A percentile compares a stretch with the other conserved stretches of the same genome.
phyloP scores from a whole-genome alignment of 768 basidiomycete species.

The Panaeolus cyanescens region DNA sequence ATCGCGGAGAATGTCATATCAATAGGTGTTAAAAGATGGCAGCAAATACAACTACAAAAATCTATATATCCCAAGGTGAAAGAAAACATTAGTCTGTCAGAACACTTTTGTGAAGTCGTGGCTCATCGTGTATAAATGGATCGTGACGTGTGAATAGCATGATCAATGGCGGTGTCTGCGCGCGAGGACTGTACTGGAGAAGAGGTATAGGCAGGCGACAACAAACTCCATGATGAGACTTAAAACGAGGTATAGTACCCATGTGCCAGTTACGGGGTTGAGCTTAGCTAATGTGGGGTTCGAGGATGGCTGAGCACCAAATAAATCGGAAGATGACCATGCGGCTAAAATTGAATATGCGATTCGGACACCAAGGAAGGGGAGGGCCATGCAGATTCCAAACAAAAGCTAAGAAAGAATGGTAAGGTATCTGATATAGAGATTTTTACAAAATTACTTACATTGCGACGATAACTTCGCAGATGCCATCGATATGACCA shows the following conservation, averaged over 20 bases:
- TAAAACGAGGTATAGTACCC: conserved; percentile 60
- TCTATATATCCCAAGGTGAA: background rate
- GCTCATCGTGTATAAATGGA: background rate
- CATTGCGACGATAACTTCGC: conserved; percentile 46
- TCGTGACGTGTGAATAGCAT: conserved; percentile 7
- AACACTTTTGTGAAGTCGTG: background rate
- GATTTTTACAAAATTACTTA: conserved; percentile 22
- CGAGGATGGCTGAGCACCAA: conserved; percentile 35
- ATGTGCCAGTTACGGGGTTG: conserved; percentile 57
- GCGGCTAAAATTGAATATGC: conserved; percentile 61
- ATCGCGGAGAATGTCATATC: background rate
- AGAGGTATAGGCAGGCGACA: conserved; percentile 47
- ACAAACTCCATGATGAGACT: conserved; percentile 62
- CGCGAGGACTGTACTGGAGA: conserved; percentile 45
- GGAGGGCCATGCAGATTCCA: conserved; percentile 56
- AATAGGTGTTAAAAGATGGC: background rate
- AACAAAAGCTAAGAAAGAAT: conserved; percentile 47
- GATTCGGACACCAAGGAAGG: conserved; percentile 59
- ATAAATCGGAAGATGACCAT: conserved; percentile 53
- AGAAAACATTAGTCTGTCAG: background rate
- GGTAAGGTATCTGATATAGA: background rate
- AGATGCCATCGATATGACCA: conserved; percentile 50
- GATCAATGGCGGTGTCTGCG: conserved; percentile 26
- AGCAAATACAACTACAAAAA: conserved; percentile 1
- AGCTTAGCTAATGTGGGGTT: conserved; percentile 52